Base-by-base conservation (phyloP, 768 basidiomycete genomes). In the Termitomyces sp. region DNA sequence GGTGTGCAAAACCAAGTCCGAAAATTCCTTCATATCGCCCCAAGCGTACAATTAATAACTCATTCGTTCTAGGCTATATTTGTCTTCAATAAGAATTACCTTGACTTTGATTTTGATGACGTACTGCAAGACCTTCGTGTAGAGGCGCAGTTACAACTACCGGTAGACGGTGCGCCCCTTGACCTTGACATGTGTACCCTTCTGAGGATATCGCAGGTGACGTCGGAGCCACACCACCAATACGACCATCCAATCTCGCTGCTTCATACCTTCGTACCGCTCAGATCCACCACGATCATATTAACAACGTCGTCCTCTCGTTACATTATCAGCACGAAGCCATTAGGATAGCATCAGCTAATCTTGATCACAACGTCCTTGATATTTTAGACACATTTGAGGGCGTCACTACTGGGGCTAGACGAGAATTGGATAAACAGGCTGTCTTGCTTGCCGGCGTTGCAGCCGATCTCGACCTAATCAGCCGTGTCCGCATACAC, bases 21-120 rank as follows among this genome's bases (percentile, higher is more conserved):
- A 26, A 33, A 7, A 17, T 23, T 10, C 12, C 38, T 21, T 53
- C 28, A 5, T 31, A 35, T 48, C n/a, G 38, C 9, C 15, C 37
- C 28, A 26, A 38, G 42, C 33, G 26, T 44, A 31, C 44, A 21
- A 45, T 47, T 57, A 15, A 62, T 51, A 15, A 41, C 48, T 56
- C 23, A 19, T n/a, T 50, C 26, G 2, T n/a, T 35, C 46, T 54
- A 75, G 91, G 78, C 83, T 7, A 86, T 94, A 58, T 93, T 82
- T 64, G 87, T 93, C 5, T 94, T 89, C 72, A 93, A 92, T 71
- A 91, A 90, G 64, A 75, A 81, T 64, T 89, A 87, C 63, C 78
- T 94, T 38, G 89, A 90, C 60, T 75, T 83, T 44, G 83, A 87
- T 50, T 54, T 87, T 30, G 81, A 85, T 1, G 79, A 86, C 43